phyloP scores from a whole-genome alignment of 2,329 filamentous ascomycete genomes.

The Laburnicola sp. region DNA sequence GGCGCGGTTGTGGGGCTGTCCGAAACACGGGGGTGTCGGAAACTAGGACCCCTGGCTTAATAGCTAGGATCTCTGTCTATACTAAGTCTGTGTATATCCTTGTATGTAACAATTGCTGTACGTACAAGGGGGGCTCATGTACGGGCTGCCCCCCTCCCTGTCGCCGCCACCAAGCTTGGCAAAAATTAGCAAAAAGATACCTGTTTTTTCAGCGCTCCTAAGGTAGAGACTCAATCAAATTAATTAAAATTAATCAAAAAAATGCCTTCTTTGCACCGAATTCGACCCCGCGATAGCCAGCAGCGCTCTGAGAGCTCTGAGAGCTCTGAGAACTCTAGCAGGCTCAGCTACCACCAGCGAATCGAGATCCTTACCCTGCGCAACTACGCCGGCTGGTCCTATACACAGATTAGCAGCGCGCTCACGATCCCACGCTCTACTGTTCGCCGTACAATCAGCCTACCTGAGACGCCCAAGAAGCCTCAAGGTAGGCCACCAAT shows the following conservation, averaged over 20 bases:
- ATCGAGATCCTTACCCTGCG: background rate
- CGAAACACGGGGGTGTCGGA: too few relatives aligned
- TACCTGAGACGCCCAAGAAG: background rate
- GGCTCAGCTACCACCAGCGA: background rate
- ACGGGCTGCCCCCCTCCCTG: background rate
- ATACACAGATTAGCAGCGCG: background rate
- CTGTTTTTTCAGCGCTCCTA: background rate
- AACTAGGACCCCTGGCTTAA: too few relatives aligned
- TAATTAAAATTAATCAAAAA: background rate
- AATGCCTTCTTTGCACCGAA: background rate
- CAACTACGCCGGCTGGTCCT: background rate
- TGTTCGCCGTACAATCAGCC: too few relatives aligned
- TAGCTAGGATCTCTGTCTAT: too few relatives aligned
- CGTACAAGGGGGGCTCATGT: slow-evolving; percentile 3
- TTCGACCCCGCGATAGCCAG: background rate
- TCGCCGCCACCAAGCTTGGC: slow-evolving; percentile 4
- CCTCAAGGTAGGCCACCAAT: background rate
- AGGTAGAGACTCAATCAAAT: background rate
- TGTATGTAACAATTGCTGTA: too few relatives aligned
- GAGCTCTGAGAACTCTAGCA: background rate
- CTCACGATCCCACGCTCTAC: too few relatives aligned
- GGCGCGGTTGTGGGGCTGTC: too few relatives aligned
- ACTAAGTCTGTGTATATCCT: too few relatives aligned
- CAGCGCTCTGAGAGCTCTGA: background rate
- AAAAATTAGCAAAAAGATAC: background rate